These are phyloP conservation scores for Rasamsonia emersonii DNA, from an alignment of 2,329 filamentous ascomycete species.

Conservation along the genomic window DNA sequence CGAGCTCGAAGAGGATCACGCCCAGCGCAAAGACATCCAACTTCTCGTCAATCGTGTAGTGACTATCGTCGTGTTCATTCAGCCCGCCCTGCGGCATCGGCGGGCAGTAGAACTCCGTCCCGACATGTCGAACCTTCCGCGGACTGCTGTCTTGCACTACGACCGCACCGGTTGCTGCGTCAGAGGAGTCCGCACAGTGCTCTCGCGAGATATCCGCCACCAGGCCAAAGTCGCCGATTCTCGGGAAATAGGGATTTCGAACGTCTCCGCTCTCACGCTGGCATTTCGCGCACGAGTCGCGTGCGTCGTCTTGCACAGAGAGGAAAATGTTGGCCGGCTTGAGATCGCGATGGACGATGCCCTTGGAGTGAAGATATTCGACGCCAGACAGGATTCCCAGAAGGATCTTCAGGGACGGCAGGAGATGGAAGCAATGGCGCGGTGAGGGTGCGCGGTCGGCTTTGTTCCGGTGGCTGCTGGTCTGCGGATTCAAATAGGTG, in stretches of 20 bases:
- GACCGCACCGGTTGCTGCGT: slow-evolving; percentile 10
- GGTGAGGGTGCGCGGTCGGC: slow-evolving; percentile 17
- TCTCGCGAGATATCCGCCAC: slow-evolving; percentile 46
- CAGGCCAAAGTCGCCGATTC: slow-evolving; percentile 61
- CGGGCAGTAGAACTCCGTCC: slow-evolving; percentile 56
- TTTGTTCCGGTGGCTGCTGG: slow-evolving; percentile 10
- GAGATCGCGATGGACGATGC: slow-evolving; percentile 57
- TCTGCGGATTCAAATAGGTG: slow-evolving; percentile 44
- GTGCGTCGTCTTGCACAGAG: slow-evolving; percentile 40
- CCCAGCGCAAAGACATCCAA: slow-evolving; percentile 56
- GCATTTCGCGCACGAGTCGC: slow-evolving; percentile 41
- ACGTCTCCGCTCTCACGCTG: slow-evolving; percentile 15
- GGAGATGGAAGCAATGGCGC: slow-evolving; percentile 55
- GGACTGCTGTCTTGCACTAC: slow-evolving; percentile 14
- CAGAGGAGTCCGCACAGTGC: slow-evolving; percentile 25
- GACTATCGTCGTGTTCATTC: slow-evolving; percentile 7
- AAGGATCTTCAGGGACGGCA: slow-evolving; percentile 50
- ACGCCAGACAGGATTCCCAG: slow-evolving; percentile 54
- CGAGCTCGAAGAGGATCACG: slow-evolving; percentile 54
- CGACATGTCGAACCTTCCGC: slow-evolving; percentile 39
- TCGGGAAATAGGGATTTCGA: slow-evolving; percentile 43
- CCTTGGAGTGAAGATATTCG: slow-evolving; percentile 54
- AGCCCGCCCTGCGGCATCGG: slow-evolving; percentile 16
- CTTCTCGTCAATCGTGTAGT: slow-evolving; percentile 38
- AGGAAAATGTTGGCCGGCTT: slow-evolving; percentile 63